Base-by-base conservation (phyloP, 225 moss, liverwort and hornwort species). In the Asterella californica region DNA sequence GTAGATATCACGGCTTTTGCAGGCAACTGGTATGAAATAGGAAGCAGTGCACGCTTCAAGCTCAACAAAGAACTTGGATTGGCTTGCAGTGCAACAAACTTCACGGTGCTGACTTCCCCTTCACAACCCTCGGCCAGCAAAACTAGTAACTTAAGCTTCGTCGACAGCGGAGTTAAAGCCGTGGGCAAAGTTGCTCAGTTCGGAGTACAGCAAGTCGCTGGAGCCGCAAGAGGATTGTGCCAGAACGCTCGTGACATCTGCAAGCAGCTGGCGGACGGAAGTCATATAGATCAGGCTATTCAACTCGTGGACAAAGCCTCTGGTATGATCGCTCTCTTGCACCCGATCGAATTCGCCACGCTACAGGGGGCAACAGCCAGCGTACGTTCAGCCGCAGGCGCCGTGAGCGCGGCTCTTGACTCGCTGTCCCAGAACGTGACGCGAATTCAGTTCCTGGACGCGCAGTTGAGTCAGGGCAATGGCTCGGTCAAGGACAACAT, bases 1-100 rank as follows among this genome's bases (percentile, higher is more conserved):
- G 81, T 94, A 18, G 88, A 88, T 81, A 77, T 79, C 24, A 82
- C 46, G 21, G 92, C 86, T 4, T 86, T 87, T 77, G 83, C 84
- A 69, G 94, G 92, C 4, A 45, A 86, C 45, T 92, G 94, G 94
- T 88, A 92, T 67, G 90, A 92, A 62, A 87, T 91, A 5, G 92
- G 94, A 25, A 89, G 89, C 84, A 90, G 88, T 0, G 92, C 94
- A 0, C 91, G 88, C 61, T 88, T 85, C 84, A 94, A 94, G 86
- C 90, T 94, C 55, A 29, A 37, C 2, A 52, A 78, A 0, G 89
- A 92, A 54, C 88, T 85, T 33, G 92, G 94, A 19, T n/a, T 86
- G 66, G 85, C 84, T 27, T 90, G 91, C 81, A 62, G 81, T 21
- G 75, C 78, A 71, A 83, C 82, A 4, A 87, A 84, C 71, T 94